Evolutionary conservation across 345 rosid species (phyloP).

Genomic region (Aurinia saxatilis): DNA sequence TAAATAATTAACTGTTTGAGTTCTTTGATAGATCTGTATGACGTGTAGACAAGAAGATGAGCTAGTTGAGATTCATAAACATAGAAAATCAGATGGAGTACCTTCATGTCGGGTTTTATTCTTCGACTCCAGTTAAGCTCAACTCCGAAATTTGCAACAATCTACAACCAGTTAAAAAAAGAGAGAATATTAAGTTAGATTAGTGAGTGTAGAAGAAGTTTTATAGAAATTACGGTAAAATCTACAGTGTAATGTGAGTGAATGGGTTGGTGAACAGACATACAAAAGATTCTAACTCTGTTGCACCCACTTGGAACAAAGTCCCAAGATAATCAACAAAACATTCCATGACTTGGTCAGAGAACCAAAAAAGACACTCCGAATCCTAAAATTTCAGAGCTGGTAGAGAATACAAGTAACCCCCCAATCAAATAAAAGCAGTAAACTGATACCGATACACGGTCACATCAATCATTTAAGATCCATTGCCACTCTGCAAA

Average conservation of each 20-base stretch:
- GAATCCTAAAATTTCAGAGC: background rate
- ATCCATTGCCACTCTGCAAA: background rate
- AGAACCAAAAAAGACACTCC: constrained; percentile 1
- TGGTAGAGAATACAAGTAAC: constrained; percentile 3
- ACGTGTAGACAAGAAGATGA: background rate
- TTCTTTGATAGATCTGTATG: background rate
- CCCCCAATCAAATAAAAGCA: constrained; percentile 1
- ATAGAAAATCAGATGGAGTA: background rate
- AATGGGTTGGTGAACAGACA: constrained; percentile 51
- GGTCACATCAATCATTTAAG: constrained; percentile 17
- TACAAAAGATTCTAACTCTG: constrained; percentile 33
- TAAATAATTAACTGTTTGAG: background rate
- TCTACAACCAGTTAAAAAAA: background rate
- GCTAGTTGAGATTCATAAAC: background rate
- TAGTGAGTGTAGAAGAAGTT: background rate
- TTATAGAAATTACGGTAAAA: constrained; percentile 7
- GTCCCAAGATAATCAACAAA: constrained; percentile 1
- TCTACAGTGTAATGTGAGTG: constrained; percentile 17
- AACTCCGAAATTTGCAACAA: background rate
- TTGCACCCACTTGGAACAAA: constrained; percentile 24
- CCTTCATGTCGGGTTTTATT: constrained; percentile 10
- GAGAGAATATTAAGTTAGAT: background rate
- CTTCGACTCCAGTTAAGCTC: constrained; percentile 2
- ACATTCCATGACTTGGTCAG: constrained; percentile 14
- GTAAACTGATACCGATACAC: constrained; percentile 1